These are phyloP conservation scores for Dunaliella primolecta DNA, from an alignment of 139 green algal species.

Conservation along the genomic window DNA sequence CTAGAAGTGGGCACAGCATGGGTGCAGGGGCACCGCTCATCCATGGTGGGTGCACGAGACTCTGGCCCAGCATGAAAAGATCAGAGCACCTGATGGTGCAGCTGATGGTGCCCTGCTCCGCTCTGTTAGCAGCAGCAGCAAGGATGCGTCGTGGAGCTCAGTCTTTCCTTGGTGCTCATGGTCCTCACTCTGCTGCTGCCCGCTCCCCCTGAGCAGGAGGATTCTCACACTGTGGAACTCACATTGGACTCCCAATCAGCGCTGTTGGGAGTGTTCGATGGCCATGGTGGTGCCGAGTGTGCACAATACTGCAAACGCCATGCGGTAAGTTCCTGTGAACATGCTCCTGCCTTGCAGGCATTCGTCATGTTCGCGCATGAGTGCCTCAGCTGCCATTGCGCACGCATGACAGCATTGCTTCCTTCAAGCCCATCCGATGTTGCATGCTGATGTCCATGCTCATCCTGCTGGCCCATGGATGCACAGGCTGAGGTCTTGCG, in stretches of 20 bases:
- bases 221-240: conserved; percentile 25
- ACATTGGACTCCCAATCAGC: conserved; percentile 13
- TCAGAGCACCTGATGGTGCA: no score
- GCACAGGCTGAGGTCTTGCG: not conserved
- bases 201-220: conserved; percentile 26
- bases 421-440: not conserved
- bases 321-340: not conserved
- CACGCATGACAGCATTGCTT: not conserved
- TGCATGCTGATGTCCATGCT: not conserved
- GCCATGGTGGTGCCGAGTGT: not conserved
- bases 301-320: not conserved
- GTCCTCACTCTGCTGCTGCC: no score
- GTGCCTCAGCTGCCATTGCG: not conserved
- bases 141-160: no score
- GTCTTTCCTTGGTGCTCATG: no score
- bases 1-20: not conserved
- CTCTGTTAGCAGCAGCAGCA: no score
- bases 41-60: not conserved
- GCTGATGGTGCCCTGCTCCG: no score
- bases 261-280: conserved; percentile 10
- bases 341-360: not conserved
- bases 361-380: not conserved
- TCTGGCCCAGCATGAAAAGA: no score
- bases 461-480: no score
- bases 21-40: not conserved